Conservation (phyloP, 2,329 filamentous ascomycete genomes). For the Stagonosporopsis chrysanthemi region DNA sequence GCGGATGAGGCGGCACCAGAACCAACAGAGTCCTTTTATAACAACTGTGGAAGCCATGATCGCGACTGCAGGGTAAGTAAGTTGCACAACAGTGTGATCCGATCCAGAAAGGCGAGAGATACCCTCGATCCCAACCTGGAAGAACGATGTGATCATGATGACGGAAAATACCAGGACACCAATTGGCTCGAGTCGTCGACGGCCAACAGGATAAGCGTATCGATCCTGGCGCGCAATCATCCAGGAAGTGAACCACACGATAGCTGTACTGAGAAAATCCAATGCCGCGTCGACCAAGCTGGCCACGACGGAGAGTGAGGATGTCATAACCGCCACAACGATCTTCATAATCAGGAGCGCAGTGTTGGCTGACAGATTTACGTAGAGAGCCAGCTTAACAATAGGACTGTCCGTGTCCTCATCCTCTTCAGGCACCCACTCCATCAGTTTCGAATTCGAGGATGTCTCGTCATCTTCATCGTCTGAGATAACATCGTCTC, state of each 20-base stretch:
- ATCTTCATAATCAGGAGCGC: slow-evolving; percentile 79
- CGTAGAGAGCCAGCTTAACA: slow-evolving; percentile 85
- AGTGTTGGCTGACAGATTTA: slow-evolving; percentile 82
- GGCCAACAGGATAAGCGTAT: slow-evolving; percentile 79
- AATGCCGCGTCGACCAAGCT: slow-evolving; percentile 80
- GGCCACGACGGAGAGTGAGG: slow-evolving; percentile 81
- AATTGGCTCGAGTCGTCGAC: slow-evolving; percentile 77
- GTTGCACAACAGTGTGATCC: slow-evolving; percentile 73
- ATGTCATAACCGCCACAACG: slow-evolving; percentile 77
- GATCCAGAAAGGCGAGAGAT: slow-evolving; percentile 67
- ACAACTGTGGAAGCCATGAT: slow-evolving; percentile 85
- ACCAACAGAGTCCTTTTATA: slow-evolving; percentile 82
- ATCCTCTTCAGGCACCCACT: slow-evolving; percentile 72
- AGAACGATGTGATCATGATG: slow-evolving; percentile 86
- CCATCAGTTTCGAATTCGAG: slow-evolving; percentile 64
- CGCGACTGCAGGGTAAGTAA: slow-evolving; percentile 73
- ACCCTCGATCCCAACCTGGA: slow-evolving; percentile 77
- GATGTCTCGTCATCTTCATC: slow-evolving; percentile 56
- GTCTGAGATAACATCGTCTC: slow-evolving; percentile 51
- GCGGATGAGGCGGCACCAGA: slow-evolving; percentile 86
- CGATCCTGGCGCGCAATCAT: slow-evolving; percentile 77
- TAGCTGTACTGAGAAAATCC: slow-evolving; percentile 81
- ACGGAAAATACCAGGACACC: slow-evolving; percentile 82
- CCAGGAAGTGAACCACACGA: slow-evolving; percentile 79
- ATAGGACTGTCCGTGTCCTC: slow-evolving; percentile 77